Percentiles rank a stretch among this genome's conserved stretches.
Evolutionary conservation across 805 yeast species (phyloP).

Genomic region (Metschnikowia peoriensis): DNA sequence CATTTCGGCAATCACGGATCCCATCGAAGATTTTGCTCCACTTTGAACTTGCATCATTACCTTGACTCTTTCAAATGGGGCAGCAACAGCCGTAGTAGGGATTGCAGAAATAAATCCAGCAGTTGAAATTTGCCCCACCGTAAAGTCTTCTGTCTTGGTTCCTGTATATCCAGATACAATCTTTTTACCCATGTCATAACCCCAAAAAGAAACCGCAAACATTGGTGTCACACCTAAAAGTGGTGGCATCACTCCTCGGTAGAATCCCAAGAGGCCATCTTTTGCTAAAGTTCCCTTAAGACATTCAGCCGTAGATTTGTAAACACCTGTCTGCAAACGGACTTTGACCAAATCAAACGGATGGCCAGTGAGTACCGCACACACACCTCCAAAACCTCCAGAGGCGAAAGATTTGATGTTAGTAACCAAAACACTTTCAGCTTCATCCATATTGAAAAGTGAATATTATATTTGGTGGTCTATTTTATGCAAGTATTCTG

Average conservation of each 20-base stretch:
- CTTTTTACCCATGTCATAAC: slow-evolving; percentile 89
- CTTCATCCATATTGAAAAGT: slow-evolving; percentile 38
- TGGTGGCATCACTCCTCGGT: slow-evolving; percentile 94
- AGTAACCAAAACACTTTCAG: slow-evolving; percentile 54
- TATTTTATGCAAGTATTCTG: not conserved
- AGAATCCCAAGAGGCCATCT: slow-evolving; percentile 78
- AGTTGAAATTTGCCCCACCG: slow-evolving; percentile 71
- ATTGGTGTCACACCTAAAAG: slow-evolving; percentile 96
- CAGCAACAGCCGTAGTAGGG: slow-evolving; percentile 95
- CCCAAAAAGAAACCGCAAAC: slow-evolving; percentile 99
- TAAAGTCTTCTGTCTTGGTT: slow-evolving; percentile 41
- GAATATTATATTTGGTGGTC: not conserved
- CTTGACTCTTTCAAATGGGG: slow-evolving; percentile 95
- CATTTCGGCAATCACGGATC: slow-evolving; percentile 62
- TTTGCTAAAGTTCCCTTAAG: slow-evolving; percentile 64
- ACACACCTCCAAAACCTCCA: slow-evolving; percentile 96
- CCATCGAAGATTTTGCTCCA: slow-evolving; percentile 44
- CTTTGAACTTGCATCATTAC: slow-evolving; percentile 84
- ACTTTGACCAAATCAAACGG: slow-evolving; percentile 95
- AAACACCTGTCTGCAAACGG: slow-evolving; percentile 81
- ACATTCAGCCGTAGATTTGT: slow-evolving; percentile 63
- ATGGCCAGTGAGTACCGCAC: slow-evolving; percentile 94
- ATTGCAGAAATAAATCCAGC: slow-evolving; percentile 95
- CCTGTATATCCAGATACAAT: slow-evolving; percentile 52
- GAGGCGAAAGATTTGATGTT: slow-evolving; percentile 85